Evolutionary conservation across 805 yeast genomes (phyloP).

Genomic region (Vanderwaltozyma verrucispora): DNA sequence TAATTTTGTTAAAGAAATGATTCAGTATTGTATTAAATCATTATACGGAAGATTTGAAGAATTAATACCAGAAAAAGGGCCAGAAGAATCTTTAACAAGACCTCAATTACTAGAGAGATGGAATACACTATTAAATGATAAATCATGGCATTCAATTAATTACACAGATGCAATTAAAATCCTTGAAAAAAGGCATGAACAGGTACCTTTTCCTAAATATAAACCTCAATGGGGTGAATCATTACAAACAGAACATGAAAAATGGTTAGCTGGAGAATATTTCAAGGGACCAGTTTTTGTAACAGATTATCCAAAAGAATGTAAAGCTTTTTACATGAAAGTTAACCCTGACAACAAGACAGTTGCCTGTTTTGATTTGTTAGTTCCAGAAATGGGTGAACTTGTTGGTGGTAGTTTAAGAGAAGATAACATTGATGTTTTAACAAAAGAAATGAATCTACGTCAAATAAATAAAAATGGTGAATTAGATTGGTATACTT

Average conservation of each 20-base stretch:
- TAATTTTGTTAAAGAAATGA: constrained; percentile 44
- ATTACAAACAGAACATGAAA: constrained; percentile 79
- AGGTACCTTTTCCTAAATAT: constrained; percentile 30
- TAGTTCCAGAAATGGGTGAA: constrained; percentile 90
- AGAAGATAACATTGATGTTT: constrained; percentile 47
- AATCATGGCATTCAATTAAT: constrained; percentile 56
- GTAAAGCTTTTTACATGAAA: constrained; percentile 92
- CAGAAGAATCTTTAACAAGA: constrained; percentile 9
- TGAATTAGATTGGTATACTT: constrained; percentile 70
- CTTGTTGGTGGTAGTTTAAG: constrained; percentile 90
- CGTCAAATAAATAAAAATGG: constrained; percentile 46
- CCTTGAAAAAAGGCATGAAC: constrained; percentile 28
- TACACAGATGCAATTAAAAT: constrained; percentile 66
- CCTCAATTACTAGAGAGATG: constrained; percentile 43
- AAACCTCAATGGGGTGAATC: constrained; percentile 61
- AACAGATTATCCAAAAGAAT: constrained; percentile 69
- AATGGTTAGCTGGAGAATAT: constrained; percentile 67
- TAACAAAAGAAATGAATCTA: constrained; percentile 40
- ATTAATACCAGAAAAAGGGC: constrained; percentile 8
- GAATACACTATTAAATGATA: constrained; percentile 33
- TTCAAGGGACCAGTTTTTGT: constrained; percentile 75
- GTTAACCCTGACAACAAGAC: constrained; percentile 38
- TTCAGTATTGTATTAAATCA: constrained; percentile 37
- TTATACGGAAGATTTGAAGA: constrained; percentile 22
- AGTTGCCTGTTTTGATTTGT: constrained; percentile 82